Evolutionary conservation across 192 early-diverging fungal species (phyloP).

Genomic region (Linnemannia elongata): DNA sequence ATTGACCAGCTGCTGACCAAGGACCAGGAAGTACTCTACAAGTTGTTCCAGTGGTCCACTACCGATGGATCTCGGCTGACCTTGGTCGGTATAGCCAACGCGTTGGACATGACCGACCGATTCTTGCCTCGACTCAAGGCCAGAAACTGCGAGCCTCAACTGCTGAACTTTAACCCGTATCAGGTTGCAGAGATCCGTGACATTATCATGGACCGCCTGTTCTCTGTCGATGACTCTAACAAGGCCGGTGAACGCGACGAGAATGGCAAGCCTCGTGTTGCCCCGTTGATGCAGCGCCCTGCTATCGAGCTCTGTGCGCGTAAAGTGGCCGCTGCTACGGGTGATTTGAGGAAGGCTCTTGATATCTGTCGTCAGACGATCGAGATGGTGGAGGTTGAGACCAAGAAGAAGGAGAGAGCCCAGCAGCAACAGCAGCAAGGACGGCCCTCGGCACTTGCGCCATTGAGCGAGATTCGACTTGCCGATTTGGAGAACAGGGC

Average conservation of each 20-base stretch:
- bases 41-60: conserved; percentile 85
- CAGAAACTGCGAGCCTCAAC: conserved; percentile 83
- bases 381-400: conserved; percentile 83
- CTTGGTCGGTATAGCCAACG: conserved; percentile 95
- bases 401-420: conserved; percentile 60
- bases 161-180: conserved; percentile 93
- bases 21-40: conserved; percentile 89
- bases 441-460: not conserved
- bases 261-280: conserved; percentile 6
- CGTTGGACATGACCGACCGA: conserved; percentile 90
- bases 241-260: conserved; percentile 2
- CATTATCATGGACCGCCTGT: conserved; percentile 91
- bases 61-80: conserved; percentile 74
- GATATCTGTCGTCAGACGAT: conserved; percentile 91
- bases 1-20: conserved; percentile 88
- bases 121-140: conserved; percentile 89
- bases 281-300: conserved; percentile 80
- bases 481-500: conserved; percentile 26
- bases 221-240: conserved; percentile 59
- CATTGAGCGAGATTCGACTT: conserved; percentile 30
- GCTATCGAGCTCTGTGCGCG: conserved; percentile 95
- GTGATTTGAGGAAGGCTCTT: conserved; percentile 83
- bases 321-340: conserved; percentile 89
- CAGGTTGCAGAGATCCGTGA: conserved; percentile 83
- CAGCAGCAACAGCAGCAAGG: conserved; percentile 5